Evolutionary conservation across 2,329 filamentous ascomycete genomes (phyloP).

Genomic region (Aspergillus pseudoviridinutans): DNA sequence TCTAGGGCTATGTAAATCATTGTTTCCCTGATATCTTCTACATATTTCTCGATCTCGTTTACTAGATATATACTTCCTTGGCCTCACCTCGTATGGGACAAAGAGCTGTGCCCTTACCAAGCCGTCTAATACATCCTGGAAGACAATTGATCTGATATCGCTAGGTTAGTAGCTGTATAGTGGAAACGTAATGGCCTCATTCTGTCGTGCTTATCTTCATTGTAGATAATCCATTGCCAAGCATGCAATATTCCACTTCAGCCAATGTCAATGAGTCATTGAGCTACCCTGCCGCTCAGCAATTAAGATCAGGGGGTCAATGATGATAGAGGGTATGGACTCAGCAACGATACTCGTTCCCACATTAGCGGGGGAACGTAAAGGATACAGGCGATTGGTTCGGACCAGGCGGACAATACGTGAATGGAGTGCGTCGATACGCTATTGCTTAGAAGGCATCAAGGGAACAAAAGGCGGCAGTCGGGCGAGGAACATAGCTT

Average conservation of each 20-base stretch:
- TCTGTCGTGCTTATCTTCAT: background rate
- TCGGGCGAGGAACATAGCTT: background rate
- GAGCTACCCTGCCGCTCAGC: background rate
- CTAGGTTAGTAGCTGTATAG: background rate
- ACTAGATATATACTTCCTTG: too few species aligned
- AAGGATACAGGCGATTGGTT: background rate
- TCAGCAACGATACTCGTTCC: background rate
- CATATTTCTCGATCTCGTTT: background rate
- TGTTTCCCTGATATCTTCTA: background rate
- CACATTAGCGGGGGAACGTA: background rate
- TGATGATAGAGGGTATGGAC: background rate
- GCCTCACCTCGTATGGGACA: background rate
- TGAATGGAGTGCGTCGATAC: background rate
- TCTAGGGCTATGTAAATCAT: background rate
- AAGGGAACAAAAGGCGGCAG: conserved; percentile 3
- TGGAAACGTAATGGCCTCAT: background rate
- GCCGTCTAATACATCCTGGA: background rate
- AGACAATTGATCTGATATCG: background rate
- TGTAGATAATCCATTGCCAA: background rate
- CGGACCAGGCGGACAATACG: background rate
- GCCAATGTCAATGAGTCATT: background rate
- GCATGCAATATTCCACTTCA: background rate
- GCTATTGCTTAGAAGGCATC: too few species aligned
- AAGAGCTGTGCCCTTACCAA: background rate
- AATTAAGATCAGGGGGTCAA: background rate